phyloP scores from a whole-genome alignment of 2,329 filamentous ascomycete genomes.

The Fusarium sp. region DNA sequence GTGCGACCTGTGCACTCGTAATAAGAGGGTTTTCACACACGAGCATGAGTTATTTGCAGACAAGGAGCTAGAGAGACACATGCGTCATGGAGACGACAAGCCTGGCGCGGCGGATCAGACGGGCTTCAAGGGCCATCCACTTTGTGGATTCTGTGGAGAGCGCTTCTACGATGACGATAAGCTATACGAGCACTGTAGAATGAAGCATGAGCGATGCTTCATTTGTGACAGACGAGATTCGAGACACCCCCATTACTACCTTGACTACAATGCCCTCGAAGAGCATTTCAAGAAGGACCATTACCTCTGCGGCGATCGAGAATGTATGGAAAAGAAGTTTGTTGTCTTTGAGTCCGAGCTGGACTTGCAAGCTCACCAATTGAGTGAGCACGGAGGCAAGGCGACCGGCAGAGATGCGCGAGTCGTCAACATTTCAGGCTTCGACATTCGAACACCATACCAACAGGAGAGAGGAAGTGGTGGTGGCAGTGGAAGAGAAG shows the following conservation, averaged over 20 bases:
- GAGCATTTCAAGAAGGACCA: conserved; percentile 90
- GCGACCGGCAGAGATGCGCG: conserved; percentile 85
- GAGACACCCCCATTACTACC: conserved; percentile 87
- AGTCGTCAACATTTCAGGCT: conserved; percentile 86
- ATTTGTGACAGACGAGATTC: conserved; percentile 82
- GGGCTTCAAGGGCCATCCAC: conserved; percentile 94
- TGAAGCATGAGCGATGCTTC: conserved; percentile 95
- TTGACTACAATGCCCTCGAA: conserved; percentile 88
- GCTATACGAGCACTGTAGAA: conserved; percentile 90
- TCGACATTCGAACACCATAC: conserved; percentile 83
- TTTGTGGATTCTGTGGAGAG: conserved; percentile 91
- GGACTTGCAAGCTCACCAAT: conserved; percentile 92
- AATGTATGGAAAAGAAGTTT: conserved; percentile 97
- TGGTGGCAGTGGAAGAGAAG: conserved; percentile 57
- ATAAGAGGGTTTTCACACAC: conserved; percentile 99
- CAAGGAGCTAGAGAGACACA: conserved; percentile 85
- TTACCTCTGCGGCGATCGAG: conserved; percentile 83
- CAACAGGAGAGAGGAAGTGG: conserved; percentile 65
- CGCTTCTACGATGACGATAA: conserved; percentile 97
- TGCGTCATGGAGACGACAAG: conserved; percentile 89
- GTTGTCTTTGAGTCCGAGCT: conserved; percentile 96
- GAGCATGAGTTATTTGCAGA: conserved; percentile 93
- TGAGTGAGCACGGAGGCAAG: conserved; percentile 88
- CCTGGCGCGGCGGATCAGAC: conserved; percentile 92
- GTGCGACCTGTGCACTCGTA: conserved; percentile 89